Base-by-base conservation (phyloP, 768 basidiomycete genomes). In the Phanerochaete sordida region DNA sequence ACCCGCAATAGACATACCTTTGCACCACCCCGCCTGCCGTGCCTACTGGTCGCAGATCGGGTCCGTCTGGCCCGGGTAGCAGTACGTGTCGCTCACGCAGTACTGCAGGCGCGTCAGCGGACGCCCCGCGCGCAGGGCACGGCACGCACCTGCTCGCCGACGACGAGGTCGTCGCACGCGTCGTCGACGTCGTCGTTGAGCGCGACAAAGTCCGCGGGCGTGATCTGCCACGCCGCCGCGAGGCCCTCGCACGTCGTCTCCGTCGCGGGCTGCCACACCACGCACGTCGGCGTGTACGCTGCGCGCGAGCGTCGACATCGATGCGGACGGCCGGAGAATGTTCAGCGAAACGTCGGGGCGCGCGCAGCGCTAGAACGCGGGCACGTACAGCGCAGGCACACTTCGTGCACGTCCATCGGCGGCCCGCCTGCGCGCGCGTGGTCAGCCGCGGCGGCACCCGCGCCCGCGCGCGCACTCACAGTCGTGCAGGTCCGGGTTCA, bases 111-210 rank as follows among this genome's bases (percentile, higher is more conserved):
- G 2, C 16, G n/a, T 51, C 15, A 51, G 50, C 28, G 30, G 50
- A n/a, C 12, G 4, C n/a, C n/a, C n/a, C 30, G 23, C 30, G 19
- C 15, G 11, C 8, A 30, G 7, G 23, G 30, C 28, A n/a, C 8
- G 27, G 31, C 30, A 54, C 53, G 21, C 24, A 54, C 53, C 23
- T 31, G 21, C 26, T 54, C n/a, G 16, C 53, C 53, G n/a, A 54
- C 23, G 35, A 39, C 37, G 23, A 54, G 53, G 24, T 54, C 26
- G n/a, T 39, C 53, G 37, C 53, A 54, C 19, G 53, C 37, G n/a
- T 54, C 53, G 35, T 54, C 53, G 23, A 54, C 53, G 37, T 54
- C 35, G 53, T 54, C 53, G 33, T 54, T 54, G 21, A 54, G 37
- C 53, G 13, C 16, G 16, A 54, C 53, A 23, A 54, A 54, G 8